These are phyloP conservation scores for Viridothelium virens DNA, from an alignment of 495 filamentous ascomycete species.

Conservation along the genomic window DNA sequence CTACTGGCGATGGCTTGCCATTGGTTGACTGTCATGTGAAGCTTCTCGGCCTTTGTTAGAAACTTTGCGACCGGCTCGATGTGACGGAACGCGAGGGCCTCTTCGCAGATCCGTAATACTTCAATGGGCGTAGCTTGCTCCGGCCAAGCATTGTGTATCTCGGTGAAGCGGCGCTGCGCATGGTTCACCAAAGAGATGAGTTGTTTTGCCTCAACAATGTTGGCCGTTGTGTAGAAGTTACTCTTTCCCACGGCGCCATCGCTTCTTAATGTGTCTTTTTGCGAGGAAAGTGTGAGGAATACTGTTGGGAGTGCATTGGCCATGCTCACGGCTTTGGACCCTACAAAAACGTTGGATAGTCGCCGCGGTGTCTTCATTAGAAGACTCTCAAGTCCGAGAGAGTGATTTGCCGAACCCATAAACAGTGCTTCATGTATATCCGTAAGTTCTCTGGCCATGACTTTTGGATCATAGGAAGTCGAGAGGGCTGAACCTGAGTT, in stretches of 20 bases:
- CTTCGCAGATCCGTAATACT: slow-evolving; percentile 63
- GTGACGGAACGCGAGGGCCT: slow-evolving; percentile 64
- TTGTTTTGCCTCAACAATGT: slow-evolving; percentile 63
- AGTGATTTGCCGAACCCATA: background rate
- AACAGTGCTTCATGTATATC: slow-evolving; percentile 49
- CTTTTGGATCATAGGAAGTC: slow-evolving; percentile 36
- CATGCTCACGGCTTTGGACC: background rate
- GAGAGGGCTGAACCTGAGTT: slow-evolving; percentile 29
- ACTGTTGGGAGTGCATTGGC: slow-evolving; percentile 54
- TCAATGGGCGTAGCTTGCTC: slow-evolving; percentile 70
- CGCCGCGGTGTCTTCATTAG: background rate
- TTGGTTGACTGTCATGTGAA: slow-evolving; percentile 74
- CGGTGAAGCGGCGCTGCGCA: slow-evolving; percentile 58
- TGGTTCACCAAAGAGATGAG: slow-evolving; percentile 57
- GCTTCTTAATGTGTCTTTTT: slow-evolving; percentile 47
- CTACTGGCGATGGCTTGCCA: slow-evolving; percentile 88
- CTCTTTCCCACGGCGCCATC: slow-evolving; percentile 42
- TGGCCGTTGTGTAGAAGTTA: slow-evolving; percentile 83
- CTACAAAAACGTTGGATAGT: background rate
- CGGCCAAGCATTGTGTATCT: slow-evolving; percentile 62
- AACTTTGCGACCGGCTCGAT: slow-evolving; percentile 80
- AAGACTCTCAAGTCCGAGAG: background rate
- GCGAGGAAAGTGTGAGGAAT: slow-evolving; percentile 54
- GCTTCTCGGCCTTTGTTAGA: slow-evolving; percentile 72
- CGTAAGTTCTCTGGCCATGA: slow-evolving; percentile 45